A percentile compares a stretch with the other conserved stretches of the same genome.
Conservation (phyloP, 148 eudicot genomes). For the Vaccinium corymbosum region DNA sequence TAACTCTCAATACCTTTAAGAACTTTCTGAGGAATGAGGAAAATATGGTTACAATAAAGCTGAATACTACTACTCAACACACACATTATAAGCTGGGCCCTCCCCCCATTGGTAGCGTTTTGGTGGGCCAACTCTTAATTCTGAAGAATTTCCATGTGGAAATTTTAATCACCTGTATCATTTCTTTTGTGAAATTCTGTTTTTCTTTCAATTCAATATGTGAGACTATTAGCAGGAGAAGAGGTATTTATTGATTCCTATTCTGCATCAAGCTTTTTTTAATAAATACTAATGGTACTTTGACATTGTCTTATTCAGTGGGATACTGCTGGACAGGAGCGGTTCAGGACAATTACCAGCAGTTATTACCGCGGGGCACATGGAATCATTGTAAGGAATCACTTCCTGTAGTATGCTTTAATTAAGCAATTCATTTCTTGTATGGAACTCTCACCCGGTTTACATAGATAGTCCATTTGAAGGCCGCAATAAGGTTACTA, state of each 20-base stretch:
- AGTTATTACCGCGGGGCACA: conserved; percentile 98
- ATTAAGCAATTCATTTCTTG: not conserved
- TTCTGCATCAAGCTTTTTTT: not conserved
- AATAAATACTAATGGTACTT: not conserved
- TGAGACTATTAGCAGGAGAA: not conserved
- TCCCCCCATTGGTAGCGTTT: no score
- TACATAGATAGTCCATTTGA: not conserved
- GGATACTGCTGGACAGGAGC: conserved; percentile 99
- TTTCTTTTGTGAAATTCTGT: not conserved
- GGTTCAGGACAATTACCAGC: conserved; percentile 93
- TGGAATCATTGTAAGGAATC: conserved; percentile 78
- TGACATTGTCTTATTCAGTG: conserved; percentile 47
- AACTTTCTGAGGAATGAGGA: no score
- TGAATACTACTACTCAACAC: no score
- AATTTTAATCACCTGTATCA: no score
- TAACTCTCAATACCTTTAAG: no score
- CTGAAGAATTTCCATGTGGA: no score
- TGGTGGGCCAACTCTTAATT: no score
- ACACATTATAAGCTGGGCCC: no score
- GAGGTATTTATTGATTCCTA: not conserved
- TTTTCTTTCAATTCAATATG: not conserved
- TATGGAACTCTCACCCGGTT: not conserved
- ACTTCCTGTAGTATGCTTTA: conserved; percentile 3
- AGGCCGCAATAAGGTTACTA: not conserved
- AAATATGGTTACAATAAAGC: no score